Percentiles rank a stretch among this genome's conserved stretches.
These are phyloP conservation scores for Aspergillus fumigatiaffinis DNA, from an alignment of 2,329 filamentous ascomycete species.

Conservation along the genomic window DNA sequence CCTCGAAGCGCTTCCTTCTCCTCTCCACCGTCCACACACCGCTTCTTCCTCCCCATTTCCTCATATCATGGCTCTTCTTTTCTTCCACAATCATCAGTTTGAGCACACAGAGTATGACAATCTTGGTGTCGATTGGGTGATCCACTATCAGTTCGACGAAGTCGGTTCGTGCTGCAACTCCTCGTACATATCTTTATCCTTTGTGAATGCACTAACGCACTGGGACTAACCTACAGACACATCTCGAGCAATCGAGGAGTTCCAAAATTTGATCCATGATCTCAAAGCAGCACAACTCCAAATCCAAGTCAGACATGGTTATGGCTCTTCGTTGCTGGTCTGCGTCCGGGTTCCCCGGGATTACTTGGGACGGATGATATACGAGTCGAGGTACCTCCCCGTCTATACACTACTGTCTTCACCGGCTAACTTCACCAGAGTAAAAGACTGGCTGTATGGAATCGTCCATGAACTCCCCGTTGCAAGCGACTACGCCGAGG, in stretches of 20 bases:
- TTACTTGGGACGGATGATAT: conserved; percentile 74
- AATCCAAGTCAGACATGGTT: conserved; percentile 80
- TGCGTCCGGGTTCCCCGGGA: conserved; percentile 78
- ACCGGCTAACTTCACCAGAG: conserved; percentile 45
- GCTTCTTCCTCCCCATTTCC: conserved; percentile 2
- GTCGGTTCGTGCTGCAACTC: conserved; percentile 50
- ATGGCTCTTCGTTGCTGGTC: conserved; percentile 70
- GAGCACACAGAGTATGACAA: conserved; percentile 44
- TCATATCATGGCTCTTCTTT: conserved; percentile 25
- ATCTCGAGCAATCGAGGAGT: conserved; percentile 66
- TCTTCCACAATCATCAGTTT: conserved; percentile 12
- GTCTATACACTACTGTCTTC: background rate
- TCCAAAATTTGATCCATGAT: conserved; percentile 71
- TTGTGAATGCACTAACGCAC: background rate
- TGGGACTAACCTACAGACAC: conserved; percentile 51
- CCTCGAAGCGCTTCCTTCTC: background rate
- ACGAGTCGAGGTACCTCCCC: conserved; percentile 63
- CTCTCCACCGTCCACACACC: conserved; percentile 1
- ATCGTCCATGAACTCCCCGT: conserved; percentile 74
- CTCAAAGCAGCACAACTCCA: conserved; percentile 77
- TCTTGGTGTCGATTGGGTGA: conserved; percentile 80
- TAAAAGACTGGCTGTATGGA: conserved; percentile 92
- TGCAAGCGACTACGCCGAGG: conserved; percentile 68
- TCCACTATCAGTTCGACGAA: conserved; percentile 70
- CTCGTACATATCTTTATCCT: background rate